Percentiles rank a stretch among this genome's conserved stretches.
Evolutionary conservation across 768 basidiomycete genomes (phyloP).

Genomic region (Phylloporus sp.): DNA sequence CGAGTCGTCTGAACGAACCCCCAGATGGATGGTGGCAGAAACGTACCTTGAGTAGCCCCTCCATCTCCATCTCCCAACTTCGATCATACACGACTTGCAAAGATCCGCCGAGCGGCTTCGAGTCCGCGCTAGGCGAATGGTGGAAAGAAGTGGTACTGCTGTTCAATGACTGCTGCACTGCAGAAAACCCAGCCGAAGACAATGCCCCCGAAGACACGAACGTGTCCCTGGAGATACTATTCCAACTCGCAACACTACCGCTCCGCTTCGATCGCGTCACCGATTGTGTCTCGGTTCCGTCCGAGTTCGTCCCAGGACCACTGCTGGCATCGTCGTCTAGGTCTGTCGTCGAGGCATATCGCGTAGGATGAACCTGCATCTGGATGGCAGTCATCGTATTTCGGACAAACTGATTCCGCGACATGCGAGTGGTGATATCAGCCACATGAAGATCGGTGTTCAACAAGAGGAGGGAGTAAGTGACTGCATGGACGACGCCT

Average conservation of each 20-base stretch:
- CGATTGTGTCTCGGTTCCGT: slow-evolving; percentile 47
- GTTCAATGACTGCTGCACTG: slow-evolving; percentile 41
- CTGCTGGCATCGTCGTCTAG: slow-evolving; percentile 65
- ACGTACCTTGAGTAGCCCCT: slow-evolving; percentile 73
- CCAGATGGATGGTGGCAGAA: background rate
- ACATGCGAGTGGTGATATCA: slow-evolving; percentile 85
- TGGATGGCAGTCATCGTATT: slow-evolving; percentile 89
- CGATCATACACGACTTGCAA: slow-evolving; percentile 50
- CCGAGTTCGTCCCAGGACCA: slow-evolving; percentile 49
- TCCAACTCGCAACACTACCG: slow-evolving; percentile 82
- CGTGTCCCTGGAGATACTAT: slow-evolving; percentile 64
- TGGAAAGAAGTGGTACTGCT: slow-evolving; percentile 65
- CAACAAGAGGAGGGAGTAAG: slow-evolving; percentile 87
- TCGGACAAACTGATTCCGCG: slow-evolving; percentile 82
- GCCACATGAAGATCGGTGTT: slow-evolving; percentile 99
- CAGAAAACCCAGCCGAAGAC: slow-evolving; percentile 33
- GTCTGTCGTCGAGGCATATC: slow-evolving; percentile 54
- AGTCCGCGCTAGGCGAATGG: slow-evolving; percentile 39
- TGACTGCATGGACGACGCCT: slow-evolving; percentile 94
- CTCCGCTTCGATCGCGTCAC: slow-evolving; percentile 64
- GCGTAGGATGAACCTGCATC: slow-evolving; percentile 60
- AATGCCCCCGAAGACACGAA: slow-evolving; percentile 37
- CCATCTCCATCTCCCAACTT: slow-evolving; percentile 84
- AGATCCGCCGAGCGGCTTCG: slow-evolving; percentile 32
- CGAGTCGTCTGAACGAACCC: slow-evolving; percentile 1